Conservation (phyloP, 176 grass and related monocot species). For the Aechmea fasciata region DNA sequence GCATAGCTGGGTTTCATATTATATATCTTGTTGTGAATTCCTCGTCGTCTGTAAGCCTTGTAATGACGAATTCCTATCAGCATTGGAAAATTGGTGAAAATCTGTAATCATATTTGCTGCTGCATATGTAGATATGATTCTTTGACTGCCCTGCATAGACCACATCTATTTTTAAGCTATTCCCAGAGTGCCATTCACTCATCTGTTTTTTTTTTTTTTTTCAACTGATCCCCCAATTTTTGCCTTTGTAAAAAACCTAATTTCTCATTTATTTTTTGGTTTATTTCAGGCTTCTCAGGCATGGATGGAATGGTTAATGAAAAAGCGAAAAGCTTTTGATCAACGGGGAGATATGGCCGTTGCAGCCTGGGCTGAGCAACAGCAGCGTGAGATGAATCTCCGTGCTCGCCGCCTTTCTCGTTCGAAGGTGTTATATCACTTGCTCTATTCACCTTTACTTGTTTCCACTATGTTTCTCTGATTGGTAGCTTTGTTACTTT, state of each 20-base stretch:
- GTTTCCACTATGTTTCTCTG: background rate
- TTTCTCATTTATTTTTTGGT: background rate
- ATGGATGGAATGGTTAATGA: conserved; percentile 92
- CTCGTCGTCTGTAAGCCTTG: too few species aligned
- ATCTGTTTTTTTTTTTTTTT: background rate
- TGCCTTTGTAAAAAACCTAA: background rate
- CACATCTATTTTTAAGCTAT: background rate
- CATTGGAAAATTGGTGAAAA: too few species aligned
- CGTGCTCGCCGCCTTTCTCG: conserved; percentile 57
- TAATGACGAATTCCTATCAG: too few species aligned
- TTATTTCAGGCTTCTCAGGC: conserved; percentile 51
- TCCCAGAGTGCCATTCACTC: background rate
- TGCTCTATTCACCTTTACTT: background rate
- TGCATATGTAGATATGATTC: too few species aligned
- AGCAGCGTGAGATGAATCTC: conserved; percentile 68
- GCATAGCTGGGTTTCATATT: background rate
- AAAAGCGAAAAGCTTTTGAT: conserved; percentile 86
- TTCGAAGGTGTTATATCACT: conserved; percentile 48
- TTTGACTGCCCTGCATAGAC: too few species aligned
- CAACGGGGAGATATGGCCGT: conserved; percentile 86
- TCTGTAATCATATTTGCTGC: too few species aligned
- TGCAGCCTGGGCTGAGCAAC: conserved; percentile 91
- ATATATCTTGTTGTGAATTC: background rate
- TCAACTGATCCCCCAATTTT: background rate
- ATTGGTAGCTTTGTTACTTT: background rate